phyloP scores from a whole-genome alignment of 23 red algal species.

The Gracilaria gracilis region DNA sequence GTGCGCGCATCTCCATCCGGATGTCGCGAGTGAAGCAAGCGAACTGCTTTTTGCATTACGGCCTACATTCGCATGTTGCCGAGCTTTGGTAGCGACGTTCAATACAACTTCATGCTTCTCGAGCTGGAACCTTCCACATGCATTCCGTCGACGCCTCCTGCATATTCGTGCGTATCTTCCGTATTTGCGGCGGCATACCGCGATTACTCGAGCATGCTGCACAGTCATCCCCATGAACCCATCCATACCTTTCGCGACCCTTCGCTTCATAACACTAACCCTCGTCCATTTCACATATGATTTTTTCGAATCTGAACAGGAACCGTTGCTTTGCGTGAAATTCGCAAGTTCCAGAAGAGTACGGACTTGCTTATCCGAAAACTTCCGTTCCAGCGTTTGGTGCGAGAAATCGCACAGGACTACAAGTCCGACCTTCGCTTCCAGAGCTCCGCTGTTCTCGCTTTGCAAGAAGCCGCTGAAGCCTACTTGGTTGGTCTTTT shows the following conservation, averaged over 20 bases:
- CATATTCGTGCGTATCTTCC: not conserved
- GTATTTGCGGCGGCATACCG: not conserved
- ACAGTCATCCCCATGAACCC: not conserved
- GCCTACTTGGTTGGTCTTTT: slow-evolving; percentile 99
- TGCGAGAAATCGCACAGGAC: slow-evolving; percentile 99
- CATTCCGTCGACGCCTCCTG: not conserved
- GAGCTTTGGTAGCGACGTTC: no score
- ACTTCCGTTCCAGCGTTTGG: slow-evolving; percentile 99
- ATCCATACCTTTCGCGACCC: not conserved
- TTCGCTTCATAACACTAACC: not conserved
- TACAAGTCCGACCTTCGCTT: slow-evolving; percentile 99
- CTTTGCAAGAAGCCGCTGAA: slow-evolving; percentile 98
- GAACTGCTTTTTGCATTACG: no score
- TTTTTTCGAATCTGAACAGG: slow-evolving; percentile 46
- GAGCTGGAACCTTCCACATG: not conserved
- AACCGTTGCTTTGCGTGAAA: slow-evolving; percentile 98
- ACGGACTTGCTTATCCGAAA: slow-evolving; percentile 99
- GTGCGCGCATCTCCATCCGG: not conserved
- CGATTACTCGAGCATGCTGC: not conserved
- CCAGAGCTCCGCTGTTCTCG: slow-evolving; percentile 97
- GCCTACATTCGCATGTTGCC: no score
- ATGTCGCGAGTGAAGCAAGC: not conserved
- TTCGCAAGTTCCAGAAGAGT: slow-evolving; percentile 99
- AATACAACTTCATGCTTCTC: not conserved
- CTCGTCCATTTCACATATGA: slow-evolving; percentile 3